Percentiles rank a stretch among this genome's conserved stretches.
Evolutionary conservation across 768 basidiomycete species (phyloP).

Genomic region (Leccinellum luteum): DNA sequence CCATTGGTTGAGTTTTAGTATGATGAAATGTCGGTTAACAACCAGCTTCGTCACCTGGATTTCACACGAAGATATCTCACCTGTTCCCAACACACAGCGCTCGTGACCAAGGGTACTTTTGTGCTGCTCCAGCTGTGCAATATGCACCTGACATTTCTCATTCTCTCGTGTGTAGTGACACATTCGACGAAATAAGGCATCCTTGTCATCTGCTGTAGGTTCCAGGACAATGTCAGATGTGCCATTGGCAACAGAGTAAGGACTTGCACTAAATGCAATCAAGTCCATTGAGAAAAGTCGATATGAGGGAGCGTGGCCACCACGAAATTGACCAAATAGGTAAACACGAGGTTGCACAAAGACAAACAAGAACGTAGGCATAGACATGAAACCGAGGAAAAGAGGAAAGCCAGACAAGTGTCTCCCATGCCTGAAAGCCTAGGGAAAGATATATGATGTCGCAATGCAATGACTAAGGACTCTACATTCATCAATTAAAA

Average conservation of each 20-base stretch:
- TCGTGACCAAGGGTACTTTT: constrained; percentile 63
- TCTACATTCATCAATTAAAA: too few relatives aligned
- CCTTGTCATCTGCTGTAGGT: constrained; percentile 58
- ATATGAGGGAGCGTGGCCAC: too few relatives aligned
- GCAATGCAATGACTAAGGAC: too few relatives aligned
- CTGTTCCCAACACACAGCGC: constrained; percentile 80
- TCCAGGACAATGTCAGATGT: constrained; percentile 36
- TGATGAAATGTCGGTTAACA: background rate
- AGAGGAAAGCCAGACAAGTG: too few relatives aligned
- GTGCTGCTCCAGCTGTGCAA: constrained; percentile 62
- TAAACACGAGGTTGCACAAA: too few relatives aligned
- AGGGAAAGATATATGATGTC: too few relatives aligned
- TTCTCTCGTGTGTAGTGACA: constrained; percentile 75
- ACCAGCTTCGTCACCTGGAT: background rate
- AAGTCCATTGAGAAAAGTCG: too few relatives aligned
- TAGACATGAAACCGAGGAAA: too few relatives aligned
- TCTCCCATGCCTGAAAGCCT: too few relatives aligned
- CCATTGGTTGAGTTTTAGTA: background rate
- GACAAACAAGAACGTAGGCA: too few relatives aligned
- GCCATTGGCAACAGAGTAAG: constrained; percentile 42
- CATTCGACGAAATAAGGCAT: constrained; percentile 83
- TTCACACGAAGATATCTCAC: constrained; percentile 35
- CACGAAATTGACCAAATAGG: too few relatives aligned
- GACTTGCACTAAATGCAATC: constrained; percentile 14
- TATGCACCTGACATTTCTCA: constrained; percentile 57